Evolutionary conservation across 129 eudicot species (phyloP).

Genomic region (Centaurea solstitialis): DNA sequence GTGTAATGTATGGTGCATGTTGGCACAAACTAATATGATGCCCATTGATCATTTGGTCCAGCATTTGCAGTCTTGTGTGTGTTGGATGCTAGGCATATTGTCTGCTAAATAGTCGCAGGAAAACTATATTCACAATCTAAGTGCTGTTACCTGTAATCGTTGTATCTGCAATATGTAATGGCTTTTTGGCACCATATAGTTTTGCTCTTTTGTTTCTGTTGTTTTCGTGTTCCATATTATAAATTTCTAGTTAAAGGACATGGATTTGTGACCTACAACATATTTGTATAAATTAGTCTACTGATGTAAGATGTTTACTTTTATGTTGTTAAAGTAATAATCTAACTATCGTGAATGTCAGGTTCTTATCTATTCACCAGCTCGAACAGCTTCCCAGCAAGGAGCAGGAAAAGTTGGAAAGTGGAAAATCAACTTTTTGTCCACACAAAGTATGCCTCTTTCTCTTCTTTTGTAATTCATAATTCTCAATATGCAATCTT

Average conservation of each 20-base stretch:
- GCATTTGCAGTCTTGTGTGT: neutral
- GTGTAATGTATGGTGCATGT: neutral
- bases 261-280: neutral
- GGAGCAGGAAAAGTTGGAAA: no score
- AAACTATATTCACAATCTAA: neutral
- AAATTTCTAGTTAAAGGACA: neutral
- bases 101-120: neutral
- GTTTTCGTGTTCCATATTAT: neutral
- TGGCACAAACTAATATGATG: no score
- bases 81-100: no score
- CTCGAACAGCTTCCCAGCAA: conserved; percentile 74
- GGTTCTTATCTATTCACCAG: conserved; percentile 77
- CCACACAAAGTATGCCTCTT: no score
- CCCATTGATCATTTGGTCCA: neutral
- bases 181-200: neutral
- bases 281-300: neutral
- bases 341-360: conserved; percentile 18
- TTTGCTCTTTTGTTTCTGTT: neutral
- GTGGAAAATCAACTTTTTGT: conserved; percentile 62
- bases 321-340: neutral
- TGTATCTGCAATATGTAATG: neutral
- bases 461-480: no score
- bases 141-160: conserved; percentile 1
- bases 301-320: neutral
- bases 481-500: no score